A percentile compares a stretch with the other conserved stretches of the same genome.
phyloP scores from a whole-genome alignment of 495 filamentous ascomycete genomes.

The Cairneyella variabilis region DNA sequence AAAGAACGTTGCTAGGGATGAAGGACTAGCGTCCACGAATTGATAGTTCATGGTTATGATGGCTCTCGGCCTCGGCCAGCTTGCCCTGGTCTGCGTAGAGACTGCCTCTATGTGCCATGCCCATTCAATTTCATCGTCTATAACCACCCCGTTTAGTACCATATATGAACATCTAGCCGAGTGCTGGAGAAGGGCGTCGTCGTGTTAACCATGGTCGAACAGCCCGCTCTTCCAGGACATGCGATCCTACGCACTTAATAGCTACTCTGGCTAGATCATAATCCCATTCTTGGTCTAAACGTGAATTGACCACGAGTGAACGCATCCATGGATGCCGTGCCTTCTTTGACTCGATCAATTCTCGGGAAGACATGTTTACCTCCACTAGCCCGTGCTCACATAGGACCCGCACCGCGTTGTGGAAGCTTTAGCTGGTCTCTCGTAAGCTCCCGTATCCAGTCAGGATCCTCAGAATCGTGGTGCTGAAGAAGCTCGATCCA shows the following conservation, averaged over 20 bases:
- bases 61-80: conserved; percentile 29
- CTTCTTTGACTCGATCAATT: conserved; percentile 24
- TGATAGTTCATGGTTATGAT: no score
- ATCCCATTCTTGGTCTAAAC: conserved; percentile 17
- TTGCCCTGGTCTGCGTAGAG: conserved; percentile 27
- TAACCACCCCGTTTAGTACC: conserved; percentile 32
- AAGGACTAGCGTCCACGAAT: no score
- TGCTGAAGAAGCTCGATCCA: conserved; percentile 40
- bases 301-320: conserved; percentile 33
- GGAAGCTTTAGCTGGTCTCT: conserved; percentile 19
- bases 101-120: conserved; percentile 19
- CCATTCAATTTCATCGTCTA: conserved; percentile 29
- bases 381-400: conserved; percentile 28
- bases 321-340: conserved; percentile 33
- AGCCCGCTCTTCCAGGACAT: conserved; percentile 15
- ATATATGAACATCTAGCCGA: conserved; percentile 15
- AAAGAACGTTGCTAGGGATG: conserved; percentile 22
- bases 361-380: conserved; percentile 13
- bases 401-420: conserved; percentile 12
- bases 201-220: conserved; percentile 24
- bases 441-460: conserved; percentile 18
- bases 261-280: conserved; percentile 9
- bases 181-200: background rate
- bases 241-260: conserved; percentile 2
- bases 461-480: conserved; percentile 8